phyloP scores from a whole-genome alignment of 1,139 yeast species.

The Tardiomyces blankii region DNA sequence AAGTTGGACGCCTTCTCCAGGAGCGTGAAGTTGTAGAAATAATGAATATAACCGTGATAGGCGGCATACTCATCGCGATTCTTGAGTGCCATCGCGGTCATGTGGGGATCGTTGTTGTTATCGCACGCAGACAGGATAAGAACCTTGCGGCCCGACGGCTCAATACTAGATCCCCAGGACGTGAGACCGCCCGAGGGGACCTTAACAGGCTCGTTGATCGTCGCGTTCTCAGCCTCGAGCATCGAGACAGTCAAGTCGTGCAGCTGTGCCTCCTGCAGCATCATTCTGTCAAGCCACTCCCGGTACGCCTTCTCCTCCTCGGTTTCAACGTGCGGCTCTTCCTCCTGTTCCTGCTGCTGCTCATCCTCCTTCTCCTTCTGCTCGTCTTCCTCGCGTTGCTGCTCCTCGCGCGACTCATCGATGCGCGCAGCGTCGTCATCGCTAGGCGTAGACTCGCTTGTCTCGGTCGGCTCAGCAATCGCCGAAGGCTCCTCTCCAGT shows the following conservation, averaged over 20 bases:
- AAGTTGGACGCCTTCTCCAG: slow-evolving; percentile 6
- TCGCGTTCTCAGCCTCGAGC: neutral
- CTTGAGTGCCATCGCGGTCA: neutral
- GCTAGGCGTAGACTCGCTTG: neutral
- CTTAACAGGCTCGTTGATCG: neutral
- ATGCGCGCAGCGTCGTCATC: no score
- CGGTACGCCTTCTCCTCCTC: neutral
- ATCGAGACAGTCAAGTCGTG: neutral
- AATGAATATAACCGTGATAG: slow-evolving; percentile 3
- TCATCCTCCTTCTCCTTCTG: neutral
- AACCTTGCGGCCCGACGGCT: neutral
- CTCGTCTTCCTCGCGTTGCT: neutral
- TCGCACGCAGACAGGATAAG: neutral
- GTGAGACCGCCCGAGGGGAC: neutral
- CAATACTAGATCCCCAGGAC: neutral
- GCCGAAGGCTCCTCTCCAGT: neutral
- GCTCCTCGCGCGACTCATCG: no score
- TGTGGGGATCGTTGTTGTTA: neutral
- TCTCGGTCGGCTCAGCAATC: neutral
- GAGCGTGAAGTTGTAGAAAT: slow-evolving; percentile 3
- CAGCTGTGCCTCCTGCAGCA: neutral
- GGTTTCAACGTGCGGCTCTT: neutral
- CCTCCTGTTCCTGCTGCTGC: neutral
- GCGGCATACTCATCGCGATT: slow-evolving; percentile 4
- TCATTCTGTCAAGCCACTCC: neutral